phyloP scores from a whole-genome alignment of 2,329 filamentous ascomycete genomes.

The Fusarium sp. region DNA sequence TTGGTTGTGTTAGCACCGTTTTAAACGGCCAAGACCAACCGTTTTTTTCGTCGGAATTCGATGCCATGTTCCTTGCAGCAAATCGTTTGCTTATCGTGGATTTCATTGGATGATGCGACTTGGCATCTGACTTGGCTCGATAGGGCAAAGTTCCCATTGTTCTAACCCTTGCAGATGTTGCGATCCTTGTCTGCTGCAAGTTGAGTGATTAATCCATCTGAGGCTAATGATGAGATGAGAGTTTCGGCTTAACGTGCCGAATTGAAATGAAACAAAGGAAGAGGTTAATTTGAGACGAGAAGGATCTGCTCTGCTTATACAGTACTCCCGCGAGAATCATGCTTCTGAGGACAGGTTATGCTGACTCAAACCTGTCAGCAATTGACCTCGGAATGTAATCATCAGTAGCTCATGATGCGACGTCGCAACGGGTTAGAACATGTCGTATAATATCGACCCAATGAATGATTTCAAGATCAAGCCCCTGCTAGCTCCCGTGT shows the following conservation, averaged over 20 bases:
- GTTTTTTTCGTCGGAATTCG: conserved; percentile 14
- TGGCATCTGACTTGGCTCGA: conserved; percentile 18
- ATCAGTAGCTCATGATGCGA: conserved; percentile 3
- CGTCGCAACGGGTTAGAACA: conserved; percentile 8
- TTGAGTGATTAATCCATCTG: conserved; percentile 19
- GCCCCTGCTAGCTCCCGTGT: conserved; percentile 30
- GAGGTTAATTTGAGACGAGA: not conserved
- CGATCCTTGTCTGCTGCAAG: not conserved
- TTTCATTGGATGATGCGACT: conserved; percentile 17
- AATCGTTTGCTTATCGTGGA: not conserved
- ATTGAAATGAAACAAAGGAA: conserved; percentile 22
- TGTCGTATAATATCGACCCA: conserved; percentile 16
- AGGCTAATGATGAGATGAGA: not conserved
- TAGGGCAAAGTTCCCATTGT: conserved; percentile 12
- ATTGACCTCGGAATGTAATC: conserved; percentile 7
- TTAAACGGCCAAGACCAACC: conserved; percentile 8
- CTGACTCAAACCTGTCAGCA: conserved; percentile 2
- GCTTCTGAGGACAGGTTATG: not conserved
- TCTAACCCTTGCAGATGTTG: conserved; percentile 13
- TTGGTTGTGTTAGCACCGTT: conserved; percentile 6
- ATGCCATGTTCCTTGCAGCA: conserved; percentile 31
- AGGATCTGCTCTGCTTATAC: not conserved
- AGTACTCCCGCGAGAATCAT: not conserved
- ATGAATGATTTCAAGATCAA: conserved; percentile 2
- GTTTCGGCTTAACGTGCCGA: conserved; percentile 6